These are phyloP conservation scores for Chaetomiaceae sp. DNA, from an alignment of 2,329 filamentous ascomycete genomes.

Conservation along the genomic window DNA sequence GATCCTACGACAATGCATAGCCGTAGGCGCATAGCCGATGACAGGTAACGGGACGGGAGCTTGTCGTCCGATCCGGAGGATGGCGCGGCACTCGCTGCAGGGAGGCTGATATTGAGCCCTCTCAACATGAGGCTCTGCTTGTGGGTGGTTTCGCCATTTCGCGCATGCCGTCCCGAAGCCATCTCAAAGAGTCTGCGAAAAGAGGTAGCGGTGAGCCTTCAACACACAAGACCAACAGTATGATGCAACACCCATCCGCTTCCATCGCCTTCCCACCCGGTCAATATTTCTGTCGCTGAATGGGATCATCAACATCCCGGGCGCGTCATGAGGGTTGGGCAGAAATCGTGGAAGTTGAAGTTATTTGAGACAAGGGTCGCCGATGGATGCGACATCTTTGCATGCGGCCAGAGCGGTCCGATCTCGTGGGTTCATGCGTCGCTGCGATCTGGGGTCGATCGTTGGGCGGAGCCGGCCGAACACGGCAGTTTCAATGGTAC, in stretches of 20 bases:
- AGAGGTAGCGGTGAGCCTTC: background rate
- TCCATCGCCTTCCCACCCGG: too few species aligned
- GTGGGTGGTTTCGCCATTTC: background rate
- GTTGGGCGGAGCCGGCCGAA: background rate
- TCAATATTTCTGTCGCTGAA: background rate
- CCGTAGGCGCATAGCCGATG: background rate
- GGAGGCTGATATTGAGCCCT: slow-evolving; percentile 1
- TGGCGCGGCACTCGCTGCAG: background rate
- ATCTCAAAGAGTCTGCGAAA: too few species aligned
- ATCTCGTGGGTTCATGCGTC: background rate
- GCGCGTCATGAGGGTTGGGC: background rate
- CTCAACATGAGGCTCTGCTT: slow-evolving; percentile 13
- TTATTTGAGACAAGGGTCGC: background rate
- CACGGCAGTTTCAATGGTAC: too few species aligned
- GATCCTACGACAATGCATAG: background rate
- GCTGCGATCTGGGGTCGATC: background rate
- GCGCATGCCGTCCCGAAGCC: background rate
- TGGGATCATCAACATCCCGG: background rate
- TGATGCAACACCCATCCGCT: background rate
- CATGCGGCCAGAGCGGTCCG: background rate
- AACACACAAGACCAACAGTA: too few species aligned
- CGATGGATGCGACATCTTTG: background rate
- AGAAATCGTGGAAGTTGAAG: background rate
- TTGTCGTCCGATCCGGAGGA: background rate
- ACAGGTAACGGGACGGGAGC: background rate